A percentile compares a stretch with the other conserved stretches of the same genome.
These are phyloP conservation scores for Heimioporus retisporus DNA, from an alignment of 1,284 basidiomycete species.

Conservation along the genomic window DNA sequence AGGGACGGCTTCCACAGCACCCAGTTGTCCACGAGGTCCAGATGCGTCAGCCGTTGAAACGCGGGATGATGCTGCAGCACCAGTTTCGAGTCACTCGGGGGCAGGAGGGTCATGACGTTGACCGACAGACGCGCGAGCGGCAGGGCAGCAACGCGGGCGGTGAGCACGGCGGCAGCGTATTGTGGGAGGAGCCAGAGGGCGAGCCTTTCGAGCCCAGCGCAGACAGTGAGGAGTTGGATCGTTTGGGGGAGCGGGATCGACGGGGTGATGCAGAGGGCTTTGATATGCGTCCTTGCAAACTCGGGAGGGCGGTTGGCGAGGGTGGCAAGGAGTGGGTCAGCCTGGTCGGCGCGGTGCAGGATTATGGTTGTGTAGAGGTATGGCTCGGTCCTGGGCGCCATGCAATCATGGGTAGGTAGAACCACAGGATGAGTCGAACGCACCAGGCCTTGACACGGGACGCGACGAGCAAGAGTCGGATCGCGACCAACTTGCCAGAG, in stretches of 20 bases:
- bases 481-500: too few species aligned
- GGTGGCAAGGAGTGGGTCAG: slow-evolving; percentile 16
- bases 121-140: slow-evolving; percentile 27
- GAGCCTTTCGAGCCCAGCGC: slow-evolving; percentile 27
- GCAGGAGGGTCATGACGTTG: slow-evolving; percentile 15
- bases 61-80: slow-evolving; percentile 20
- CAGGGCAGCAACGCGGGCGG: slow-evolving; percentile 18
- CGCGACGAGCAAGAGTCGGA: too few species aligned
- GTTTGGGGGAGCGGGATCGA: slow-evolving; percentile 13
- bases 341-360: slow-evolving; percentile 13
- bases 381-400: slow-evolving; percentile 28
- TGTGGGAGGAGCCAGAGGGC: slow-evolving; percentile 29
- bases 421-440: too few species aligned
- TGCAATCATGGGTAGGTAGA: too few species aligned
- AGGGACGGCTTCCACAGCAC: slow-evolving; percentile 27
- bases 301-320: slow-evolving; percentile 16
- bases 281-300: slow-evolving; percentile 22
- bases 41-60: slow-evolving; percentile 26
- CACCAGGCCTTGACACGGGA: too few species aligned
- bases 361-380: slow-evolving; percentile 27
- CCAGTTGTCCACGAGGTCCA: slow-evolving; percentile 35
- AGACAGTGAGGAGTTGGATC: slow-evolving; percentile 18
- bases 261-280: slow-evolving; percentile 23
- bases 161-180: slow-evolving; percentile 1
- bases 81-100: background rate